Evolutionary conservation across 2,329 filamentous ascomycete species (phyloP), one percentile per base, ranked within the genome.

Genomic region (Neonectria magnoliae): DNA sequence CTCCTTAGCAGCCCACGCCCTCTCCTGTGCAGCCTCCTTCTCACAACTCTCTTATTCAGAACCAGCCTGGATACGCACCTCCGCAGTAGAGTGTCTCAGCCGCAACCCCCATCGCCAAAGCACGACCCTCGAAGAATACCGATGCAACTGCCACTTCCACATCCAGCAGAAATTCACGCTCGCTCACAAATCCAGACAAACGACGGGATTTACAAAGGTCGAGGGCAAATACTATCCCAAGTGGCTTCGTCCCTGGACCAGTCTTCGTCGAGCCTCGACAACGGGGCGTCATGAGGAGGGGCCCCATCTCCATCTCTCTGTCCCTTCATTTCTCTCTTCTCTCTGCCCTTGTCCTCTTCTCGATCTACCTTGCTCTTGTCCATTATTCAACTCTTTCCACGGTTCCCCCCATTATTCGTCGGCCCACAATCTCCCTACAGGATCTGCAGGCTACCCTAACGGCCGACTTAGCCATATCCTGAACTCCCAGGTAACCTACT

Each of bases 181-280:
- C 20, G 59, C 53, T n/a, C 25, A 57, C 45, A 52, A 45, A 31
- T 52, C 53, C 44, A 45, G 42, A 29, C 54, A 48, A 31, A 57
- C 54, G 8, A 59, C 53, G 11, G 67, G 66, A 18, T 48, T 59
- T 25, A 64, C 64, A 7, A 65, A 54, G 45, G 69, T 70, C 36
- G 63, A 68, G 5, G 62, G 62, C 18, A 68, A 71, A 60, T 68
- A 57, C 55, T 71, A 71, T 48, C 69, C 69, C 10, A 66, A 54
- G 57, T 62, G 61, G 58, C 67, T 71, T 57, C 63, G 60, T 53
- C 67, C 59, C 41, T 71, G 67, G 69, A 53, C 22, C 33, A 27
- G 55, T 29, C 69, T 71, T 22, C 22, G 22, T 22, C 22, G 22
- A 22, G 22, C 22, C 22, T 22, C 4, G 22, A 22, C 22, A 22